A percentile compares a stretch with the other conserved stretches of the same genome.
phyloP scores from a whole-genome alignment of 1,284 basidiomycete species.

The Austroboletus niveus region DNA sequence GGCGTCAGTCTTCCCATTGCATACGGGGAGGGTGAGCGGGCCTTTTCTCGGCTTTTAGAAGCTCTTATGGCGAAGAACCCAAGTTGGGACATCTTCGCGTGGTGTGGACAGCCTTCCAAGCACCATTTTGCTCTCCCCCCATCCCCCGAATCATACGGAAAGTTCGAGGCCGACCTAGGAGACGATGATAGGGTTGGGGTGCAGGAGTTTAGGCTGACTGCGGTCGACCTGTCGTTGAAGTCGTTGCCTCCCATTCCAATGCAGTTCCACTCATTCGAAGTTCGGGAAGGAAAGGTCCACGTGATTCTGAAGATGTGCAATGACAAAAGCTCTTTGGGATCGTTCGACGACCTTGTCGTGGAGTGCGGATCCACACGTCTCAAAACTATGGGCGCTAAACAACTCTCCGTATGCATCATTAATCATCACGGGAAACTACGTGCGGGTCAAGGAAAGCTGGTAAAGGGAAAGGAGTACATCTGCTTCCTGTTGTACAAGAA shows the following conservation, averaged over 20 bases:
- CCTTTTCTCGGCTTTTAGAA: slow-evolving; percentile 11
- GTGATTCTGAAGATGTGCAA: not conserved
- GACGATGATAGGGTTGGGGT: slow-evolving; percentile 2
- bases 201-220: not conserved
- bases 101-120: slow-evolving; percentile 12
- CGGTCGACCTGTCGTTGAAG: not conserved
- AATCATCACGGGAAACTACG: not conserved
- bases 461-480: slow-evolving; percentile 3
- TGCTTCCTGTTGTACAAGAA: slow-evolving; percentile 7
- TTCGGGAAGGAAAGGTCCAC: not conserved
- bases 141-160: slow-evolving; percentile 8
- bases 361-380: slow-evolving; percentile 1
- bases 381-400: not conserved
- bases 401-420: slow-evolving; percentile 5
- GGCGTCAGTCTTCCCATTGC: slow-evolving; percentile 9
- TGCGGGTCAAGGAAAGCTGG: slow-evolving; percentile 1
- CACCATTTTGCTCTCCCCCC: slow-evolving; percentile 15
- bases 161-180: slow-evolving; percentile 1
- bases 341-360: not conserved
- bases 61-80: slow-evolving; percentile 3
- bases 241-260: slow-evolving; percentile 1
- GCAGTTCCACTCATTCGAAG: not conserved
- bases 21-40: slow-evolving; percentile 14
- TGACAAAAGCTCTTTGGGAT: not conserved
- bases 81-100: slow-evolving; percentile 15